These are phyloP conservation scores for Cryphonectria radicalis DNA, from an alignment of 2,329 filamentous ascomycete species.

Conservation along the genomic window DNA sequence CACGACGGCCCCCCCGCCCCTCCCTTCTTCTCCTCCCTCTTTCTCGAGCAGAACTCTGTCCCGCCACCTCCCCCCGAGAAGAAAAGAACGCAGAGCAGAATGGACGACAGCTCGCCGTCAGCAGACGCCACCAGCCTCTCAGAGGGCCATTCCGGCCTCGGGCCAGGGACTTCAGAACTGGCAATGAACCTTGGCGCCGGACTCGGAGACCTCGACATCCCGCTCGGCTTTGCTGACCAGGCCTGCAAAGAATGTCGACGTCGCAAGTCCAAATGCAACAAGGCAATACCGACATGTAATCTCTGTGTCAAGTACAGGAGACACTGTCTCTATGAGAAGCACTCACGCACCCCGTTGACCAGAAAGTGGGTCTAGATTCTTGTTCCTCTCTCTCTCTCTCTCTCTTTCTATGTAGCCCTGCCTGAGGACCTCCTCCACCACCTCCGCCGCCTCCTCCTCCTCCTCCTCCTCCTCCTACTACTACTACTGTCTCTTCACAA, in stretches of 20 bases:
- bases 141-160: constrained; percentile 22
- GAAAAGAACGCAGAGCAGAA: neutral
- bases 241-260: constrained; percentile 47
- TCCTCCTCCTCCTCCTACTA: neutral
- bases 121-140: constrained; percentile 26
- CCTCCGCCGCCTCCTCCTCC: neutral
- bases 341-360: constrained; percentile 52
- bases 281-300: constrained; percentile 43
- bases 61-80: too few relatives aligned
- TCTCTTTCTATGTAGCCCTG: neutral
- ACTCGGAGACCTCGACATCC: constrained; percentile 29
- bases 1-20: neutral
- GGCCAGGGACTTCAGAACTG: constrained; percentile 13
- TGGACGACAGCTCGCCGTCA: constrained; percentile 27
- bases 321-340: constrained; percentile 53
- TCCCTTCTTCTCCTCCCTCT: neutral
- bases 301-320: constrained; percentile 48
- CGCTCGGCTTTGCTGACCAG: constrained; percentile 37
- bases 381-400: neutral
- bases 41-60: constrained; percentile 9
- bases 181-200: constrained; percentile 28
- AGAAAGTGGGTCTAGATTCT: constrained; percentile 41
- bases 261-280: constrained; percentile 46
- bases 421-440: neutral
- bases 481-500: neutral